A percentile compares a stretch with the other conserved stretches of the same genome.
phyloP scores from a whole-genome alignment of 768 basidiomycete genomes.

The Serendipita sp. region DNA sequence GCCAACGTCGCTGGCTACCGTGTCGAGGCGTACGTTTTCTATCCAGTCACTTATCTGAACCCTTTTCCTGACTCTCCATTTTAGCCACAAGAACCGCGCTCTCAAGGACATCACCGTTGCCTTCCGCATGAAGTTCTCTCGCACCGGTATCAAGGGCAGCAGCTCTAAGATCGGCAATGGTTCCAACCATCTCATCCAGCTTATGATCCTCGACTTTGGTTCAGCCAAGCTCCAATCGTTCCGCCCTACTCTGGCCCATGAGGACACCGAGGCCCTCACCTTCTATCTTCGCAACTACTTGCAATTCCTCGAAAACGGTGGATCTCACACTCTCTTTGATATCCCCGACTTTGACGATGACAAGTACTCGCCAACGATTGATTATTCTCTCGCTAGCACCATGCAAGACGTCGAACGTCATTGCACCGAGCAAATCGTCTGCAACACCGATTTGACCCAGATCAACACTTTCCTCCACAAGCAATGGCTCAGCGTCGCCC shows the following conservation, averaged over 20 bases:
- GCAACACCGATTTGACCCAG: constrained; percentile 6
- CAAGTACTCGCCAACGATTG: constrained; percentile 11
- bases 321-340: constrained; percentile 16
- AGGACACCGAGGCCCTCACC: constrained; percentile 7
- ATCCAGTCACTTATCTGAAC: not conserved
- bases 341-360: constrained; percentile 19
- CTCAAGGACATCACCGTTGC: constrained; percentile 8
- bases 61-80: not conserved
- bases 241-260: not conserved
- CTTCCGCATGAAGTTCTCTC: constrained; percentile 16
- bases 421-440: constrained; percentile 8
- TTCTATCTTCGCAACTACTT: constrained; percentile 15
- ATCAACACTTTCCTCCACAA: constrained; percentile 8
- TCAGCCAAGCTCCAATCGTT: not conserved
- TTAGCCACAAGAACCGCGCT: not conserved
- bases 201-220: not conserved
- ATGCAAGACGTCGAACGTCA: constrained; percentile 7
- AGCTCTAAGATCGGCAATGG: constrained; percentile 13
- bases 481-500: constrained; percentile 6
- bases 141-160: constrained; percentile 11
- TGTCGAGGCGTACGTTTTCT: not conserved
- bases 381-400: constrained; percentile 13
- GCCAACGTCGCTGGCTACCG: not conserved
- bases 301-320: constrained; percentile 13
- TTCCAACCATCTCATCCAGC: constrained; percentile 4